Conservation (phyloP, 2,329 filamentous ascomycete species). For the Colletotrichum abscissum region DNA sequence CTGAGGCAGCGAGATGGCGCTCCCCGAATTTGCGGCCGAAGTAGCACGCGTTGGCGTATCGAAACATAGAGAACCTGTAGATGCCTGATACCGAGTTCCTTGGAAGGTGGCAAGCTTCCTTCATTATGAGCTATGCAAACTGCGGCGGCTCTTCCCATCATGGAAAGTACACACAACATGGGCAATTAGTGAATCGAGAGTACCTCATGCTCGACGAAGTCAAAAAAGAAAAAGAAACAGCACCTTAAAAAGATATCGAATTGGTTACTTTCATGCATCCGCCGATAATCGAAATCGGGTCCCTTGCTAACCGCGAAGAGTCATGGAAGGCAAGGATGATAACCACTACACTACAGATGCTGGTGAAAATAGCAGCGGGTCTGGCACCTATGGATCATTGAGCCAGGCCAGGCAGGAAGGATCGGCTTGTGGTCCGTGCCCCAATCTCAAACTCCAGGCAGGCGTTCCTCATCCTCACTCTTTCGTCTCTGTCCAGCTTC, state of each 20-base stretch:
- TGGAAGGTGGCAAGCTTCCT: no score
- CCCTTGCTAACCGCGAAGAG: background rate
- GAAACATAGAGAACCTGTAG: background rate
- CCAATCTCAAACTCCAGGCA: background rate
- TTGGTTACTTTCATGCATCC: background rate
- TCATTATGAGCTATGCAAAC: no score
- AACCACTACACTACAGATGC: slow-evolving; percentile 14
- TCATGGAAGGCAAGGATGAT: slow-evolving; percentile 10
- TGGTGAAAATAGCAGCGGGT: accelerated
- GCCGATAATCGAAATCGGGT: slow-evolving; percentile 9
- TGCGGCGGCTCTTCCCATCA: no score
- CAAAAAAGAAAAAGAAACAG: background rate
- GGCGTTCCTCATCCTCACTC: background rate
- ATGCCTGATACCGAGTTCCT: background rate
- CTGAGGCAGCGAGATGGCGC: background rate
- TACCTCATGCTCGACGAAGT: background rate
- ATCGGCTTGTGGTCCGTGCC: background rate
- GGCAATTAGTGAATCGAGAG: background rate
- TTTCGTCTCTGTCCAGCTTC: background rate
- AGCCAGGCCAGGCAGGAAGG: no score
- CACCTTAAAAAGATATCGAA: background rate
- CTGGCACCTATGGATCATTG: accelerated
- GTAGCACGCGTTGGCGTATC: no score
- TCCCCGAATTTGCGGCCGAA: background rate
- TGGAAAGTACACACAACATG: no score